phyloP scores from a whole-genome alignment of 73 alveolate species.

The Tetrahymena elliotti region DNA sequence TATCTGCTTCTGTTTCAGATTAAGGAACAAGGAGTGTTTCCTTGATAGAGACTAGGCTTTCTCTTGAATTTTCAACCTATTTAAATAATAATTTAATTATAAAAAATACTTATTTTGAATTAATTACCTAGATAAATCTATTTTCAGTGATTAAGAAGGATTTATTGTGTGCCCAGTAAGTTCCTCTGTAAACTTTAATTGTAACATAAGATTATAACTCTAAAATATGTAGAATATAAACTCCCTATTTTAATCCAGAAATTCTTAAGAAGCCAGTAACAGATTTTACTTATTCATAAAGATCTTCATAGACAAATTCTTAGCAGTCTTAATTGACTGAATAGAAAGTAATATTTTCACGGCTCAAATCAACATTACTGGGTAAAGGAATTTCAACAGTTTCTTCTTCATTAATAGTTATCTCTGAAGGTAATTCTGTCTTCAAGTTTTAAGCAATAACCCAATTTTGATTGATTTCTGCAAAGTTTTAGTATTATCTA shows the following conservation, averaged over 20 bases:
- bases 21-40: not conserved
- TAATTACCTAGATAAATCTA: not conserved
- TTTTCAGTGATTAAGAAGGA: not conserved
- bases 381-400: not conserved
- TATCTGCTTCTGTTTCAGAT: not conserved
- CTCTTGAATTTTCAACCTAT: not conserved
- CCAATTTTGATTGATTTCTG: not conserved
- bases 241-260: not conserved
- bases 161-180: not conserved
- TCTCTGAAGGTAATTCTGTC: not conserved
- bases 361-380: not conserved
- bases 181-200: not conserved
- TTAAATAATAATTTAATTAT: not conserved
- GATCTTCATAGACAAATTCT: not conserved
- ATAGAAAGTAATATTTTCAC: not conserved
- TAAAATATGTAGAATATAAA: not conserved
- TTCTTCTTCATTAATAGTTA: not conserved
- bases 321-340: not conserved
- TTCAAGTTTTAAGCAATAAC: not conserved
- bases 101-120: too few relatives aligned
- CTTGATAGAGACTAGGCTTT: not conserved
- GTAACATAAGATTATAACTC: not conserved
- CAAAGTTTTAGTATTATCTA: not conserved
- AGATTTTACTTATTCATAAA: not conserved
- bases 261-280: not conserved